Base-by-base conservation (phyloP, 345 rosid species). In the Bruguiera parviflora region DNA sequence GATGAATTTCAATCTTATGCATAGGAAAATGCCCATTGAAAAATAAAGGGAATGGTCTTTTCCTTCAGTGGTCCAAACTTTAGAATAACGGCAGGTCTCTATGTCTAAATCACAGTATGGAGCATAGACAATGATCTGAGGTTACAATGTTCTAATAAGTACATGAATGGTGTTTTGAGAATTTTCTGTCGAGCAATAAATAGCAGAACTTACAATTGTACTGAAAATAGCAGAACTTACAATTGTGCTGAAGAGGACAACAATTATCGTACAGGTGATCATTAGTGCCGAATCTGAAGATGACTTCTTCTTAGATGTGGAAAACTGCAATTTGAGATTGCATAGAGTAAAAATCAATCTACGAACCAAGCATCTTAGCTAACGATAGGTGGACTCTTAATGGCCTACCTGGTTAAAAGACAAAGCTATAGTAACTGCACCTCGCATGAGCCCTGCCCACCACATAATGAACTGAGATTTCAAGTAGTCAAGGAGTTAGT, bases 401-500 rank as follows among this genome's bases (percentile, higher is more conserved):
- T 24, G 21, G 27, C 64, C 11, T 55, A 83, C 92, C 86, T 84
- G 65, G 43, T 81, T 83, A 52, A 77, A 89, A 29, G 92, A 85
- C 65, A 89, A 69, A 31, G 96, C 96, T 68, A 85, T 77, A 0
- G 96, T 85, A 28, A 89, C 88, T 13, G 96, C 92, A 57, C 96
- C 92, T 86, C 96, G 80, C 87, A 87, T 80, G 13, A 89, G 77
- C 72, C 92, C 96, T 46, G 96, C 92, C 88, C 92, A 89, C 96
- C 92, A 87, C 78, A 85, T 85, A 63, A 85, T 79, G 68, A 87
- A 84, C 96, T 89, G 84, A 69, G 55, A 33, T 70, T 72, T 63
- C 27, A 65, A 67, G 33, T 27, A 35, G 77, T 71, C 51, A 78
- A 63, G 18, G 35, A 43, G 8, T 35, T 19, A 37, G 22, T 2